Base-by-base conservation (phyloP, 2,329 filamentous ascomycete genomes). In the Aspergillus luchuensis region DNA sequence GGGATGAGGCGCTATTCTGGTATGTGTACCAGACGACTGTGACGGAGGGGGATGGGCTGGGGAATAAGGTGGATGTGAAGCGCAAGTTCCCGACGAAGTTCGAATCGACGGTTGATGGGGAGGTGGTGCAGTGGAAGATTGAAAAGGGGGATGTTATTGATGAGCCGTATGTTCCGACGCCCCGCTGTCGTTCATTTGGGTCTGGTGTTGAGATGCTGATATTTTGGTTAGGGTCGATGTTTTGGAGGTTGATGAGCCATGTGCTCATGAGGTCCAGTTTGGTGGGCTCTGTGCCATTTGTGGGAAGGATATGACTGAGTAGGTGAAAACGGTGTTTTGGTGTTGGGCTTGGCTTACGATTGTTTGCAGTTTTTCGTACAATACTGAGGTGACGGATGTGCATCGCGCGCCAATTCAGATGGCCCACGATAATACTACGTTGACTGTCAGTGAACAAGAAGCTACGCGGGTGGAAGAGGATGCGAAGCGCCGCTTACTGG, bases 221-320 rank as follows among this genome's bases (percentile, higher is more conserved):
- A 28, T n/a, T n/a, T 21, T 19, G 86, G 84, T 21, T 47, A 87
- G 85, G 25, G 76, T 83, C 36, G 78, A 81, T 21, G 76, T 89
- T 63, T 86, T 92, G 61, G 88, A 92, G 62, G 89, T 99, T 57
- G 90, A 97, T 70, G 95, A 99, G 80, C 87, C 90, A 59, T 99
- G 95, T 78, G 85, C 89, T 30, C 95, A 99, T 78, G 91, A 94
- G 69, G 85, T 96, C 43, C 94, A 98, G 76, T 97, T 91, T 72
- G 90, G 90, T 59, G 93, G 93, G 48, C 85, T 99, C 67, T 99
- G 95, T 79, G 92, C 88, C 61, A 86, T 93, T 63, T 99, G 95
- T 77, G 95, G 95, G 65, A 92, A 94, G 78, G 93, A 98, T 78
- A 97, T 99, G 92, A 97, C 91, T 57, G 88, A 92, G 83, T 85